Evolutionary conservation across 305 asterid species (phyloP).

Genomic region (Solanum aculeatissimum): DNA sequence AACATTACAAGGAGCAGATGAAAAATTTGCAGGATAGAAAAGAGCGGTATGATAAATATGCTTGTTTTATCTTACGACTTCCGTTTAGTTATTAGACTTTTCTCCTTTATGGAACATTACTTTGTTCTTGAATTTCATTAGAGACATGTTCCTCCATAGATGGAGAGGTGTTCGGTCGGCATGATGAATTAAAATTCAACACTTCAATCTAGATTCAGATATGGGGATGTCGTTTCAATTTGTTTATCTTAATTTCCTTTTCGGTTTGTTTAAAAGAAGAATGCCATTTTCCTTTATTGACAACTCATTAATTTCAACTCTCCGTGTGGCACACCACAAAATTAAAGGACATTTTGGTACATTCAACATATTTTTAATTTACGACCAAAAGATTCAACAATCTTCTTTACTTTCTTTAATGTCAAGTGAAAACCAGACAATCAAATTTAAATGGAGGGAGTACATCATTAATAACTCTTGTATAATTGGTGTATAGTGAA

Average conservation of each 20-base stretch:
- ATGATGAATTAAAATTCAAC: neutral
- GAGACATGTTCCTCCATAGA: neutral
- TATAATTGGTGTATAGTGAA: neutral
- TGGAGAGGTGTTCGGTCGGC: neutral
- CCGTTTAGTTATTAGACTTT: neutral
- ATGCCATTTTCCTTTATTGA: neutral
- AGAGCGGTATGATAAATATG: conserved; percentile 50
- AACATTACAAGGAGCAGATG: conserved; percentile 89
- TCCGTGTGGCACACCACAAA: neutral
- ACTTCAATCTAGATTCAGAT: neutral
- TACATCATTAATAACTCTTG: neutral
- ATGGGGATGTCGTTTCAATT: neutral
- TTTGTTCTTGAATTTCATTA: neutral
- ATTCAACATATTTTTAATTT: neutral
- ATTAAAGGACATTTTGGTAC: neutral
- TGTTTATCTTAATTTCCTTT: neutral
- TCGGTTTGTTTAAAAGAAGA: neutral
- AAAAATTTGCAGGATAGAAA: conserved; percentile 88
- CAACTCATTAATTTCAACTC: neutral
- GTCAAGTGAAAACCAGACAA: neutral
- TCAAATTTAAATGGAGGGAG: neutral
- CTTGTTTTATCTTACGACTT: neutral
- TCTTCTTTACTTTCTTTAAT: neutral
- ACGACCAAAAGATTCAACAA: neutral
- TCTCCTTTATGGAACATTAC: neutral